phyloP scores from a whole-genome alignment of 768 basidiomycete species.

The Cytidiella melzeri region DNA sequence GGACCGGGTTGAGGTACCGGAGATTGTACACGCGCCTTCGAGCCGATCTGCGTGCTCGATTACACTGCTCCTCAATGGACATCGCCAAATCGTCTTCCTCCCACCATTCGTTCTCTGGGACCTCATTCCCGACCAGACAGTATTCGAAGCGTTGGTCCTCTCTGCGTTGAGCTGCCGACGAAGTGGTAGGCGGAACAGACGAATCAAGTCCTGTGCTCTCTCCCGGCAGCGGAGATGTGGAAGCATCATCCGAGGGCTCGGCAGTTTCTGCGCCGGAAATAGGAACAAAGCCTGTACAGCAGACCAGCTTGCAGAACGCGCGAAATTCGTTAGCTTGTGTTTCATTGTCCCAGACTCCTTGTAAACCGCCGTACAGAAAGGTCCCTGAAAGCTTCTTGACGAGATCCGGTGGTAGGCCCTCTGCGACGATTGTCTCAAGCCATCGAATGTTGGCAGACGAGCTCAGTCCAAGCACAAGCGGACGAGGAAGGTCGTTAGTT shows the following conservation, averaged over 20 bases:
- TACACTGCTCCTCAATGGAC: slow-evolving; percentile 11
- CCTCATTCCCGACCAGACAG: no score
- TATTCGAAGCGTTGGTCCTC: no score
- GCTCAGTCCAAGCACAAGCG: neutral
- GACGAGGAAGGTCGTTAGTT: neutral
- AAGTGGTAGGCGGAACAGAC: no score
- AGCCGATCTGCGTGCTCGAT: slow-evolving; percentile 19
- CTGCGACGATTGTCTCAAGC: slow-evolving; percentile 26
- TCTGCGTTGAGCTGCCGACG: neutral
- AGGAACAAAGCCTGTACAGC: slow-evolving; percentile 37
- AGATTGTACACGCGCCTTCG: slow-evolving; percentile 23
- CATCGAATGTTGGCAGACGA: slow-evolving; percentile 30
- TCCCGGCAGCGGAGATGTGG: neutral
- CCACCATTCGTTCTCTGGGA: neutral
- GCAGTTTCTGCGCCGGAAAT: slow-evolving; percentile 5
- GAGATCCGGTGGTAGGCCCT: slow-evolving; percentile 22
- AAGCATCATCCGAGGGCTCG: no score
- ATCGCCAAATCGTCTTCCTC: slow-evolving; percentile 4
- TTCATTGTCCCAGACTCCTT: slow-evolving; percentile 17
- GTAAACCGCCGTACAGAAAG: slow-evolving; percentile 12
- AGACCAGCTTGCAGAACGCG: slow-evolving; percentile 37
- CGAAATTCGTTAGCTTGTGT: slow-evolving; percentile 28
- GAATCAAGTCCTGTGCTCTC: neutral
- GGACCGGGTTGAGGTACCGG: slow-evolving; percentile 17
- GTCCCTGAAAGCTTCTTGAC: slow-evolving; percentile 15